Conservation (phyloP, 768 basidiomycete genomes). For the Tricholoma hemisulphureum region DNA sequence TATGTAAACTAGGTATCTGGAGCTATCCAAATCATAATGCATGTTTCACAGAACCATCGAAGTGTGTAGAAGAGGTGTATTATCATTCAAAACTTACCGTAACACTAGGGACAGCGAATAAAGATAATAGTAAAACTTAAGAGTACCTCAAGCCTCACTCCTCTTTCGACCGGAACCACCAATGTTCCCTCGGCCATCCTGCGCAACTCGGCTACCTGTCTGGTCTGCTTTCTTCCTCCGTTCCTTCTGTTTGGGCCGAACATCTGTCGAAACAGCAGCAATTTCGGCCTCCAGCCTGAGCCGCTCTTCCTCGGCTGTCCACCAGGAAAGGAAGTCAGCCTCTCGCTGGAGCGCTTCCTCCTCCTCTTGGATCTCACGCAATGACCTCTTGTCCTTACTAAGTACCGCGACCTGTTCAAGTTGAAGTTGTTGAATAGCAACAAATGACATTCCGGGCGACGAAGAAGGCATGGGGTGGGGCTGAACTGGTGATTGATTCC, state of each 20-base stretch:
- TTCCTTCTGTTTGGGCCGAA: not conserved
- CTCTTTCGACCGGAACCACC: not conserved
- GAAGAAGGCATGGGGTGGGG: slow-evolving; percentile 26
- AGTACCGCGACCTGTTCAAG: slow-evolving; percentile 46
- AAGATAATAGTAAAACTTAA: not conserved
- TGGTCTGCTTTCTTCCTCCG: slow-evolving; percentile 3
- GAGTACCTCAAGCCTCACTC: not conserved
- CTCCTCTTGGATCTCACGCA: slow-evolving; percentile 85
- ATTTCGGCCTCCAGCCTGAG: slow-evolving; percentile 44
- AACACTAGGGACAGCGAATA: too few species aligned
- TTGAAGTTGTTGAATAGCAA: slow-evolving; percentile 83
- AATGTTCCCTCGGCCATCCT: not conserved
- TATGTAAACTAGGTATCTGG: too few species aligned
- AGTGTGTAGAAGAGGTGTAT: too few species aligned
- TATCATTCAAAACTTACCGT: too few species aligned
- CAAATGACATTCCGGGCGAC: slow-evolving; percentile 56
- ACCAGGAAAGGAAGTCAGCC: slow-evolving; percentile 85
- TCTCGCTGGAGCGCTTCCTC: slow-evolving; percentile 67
- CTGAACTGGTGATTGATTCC: slow-evolving; percentile 36
- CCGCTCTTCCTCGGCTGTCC: slow-evolving; percentile 79
- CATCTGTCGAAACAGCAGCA: slow-evolving; percentile 1
- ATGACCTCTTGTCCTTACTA: slow-evolving; percentile 55
- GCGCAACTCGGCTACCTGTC: not conserved
- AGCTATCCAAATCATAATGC: not conserved
- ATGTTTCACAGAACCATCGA: too few species aligned